Conservation (phyloP, 352 stramenopile species). For the Phytophthora quininea region DNA sequence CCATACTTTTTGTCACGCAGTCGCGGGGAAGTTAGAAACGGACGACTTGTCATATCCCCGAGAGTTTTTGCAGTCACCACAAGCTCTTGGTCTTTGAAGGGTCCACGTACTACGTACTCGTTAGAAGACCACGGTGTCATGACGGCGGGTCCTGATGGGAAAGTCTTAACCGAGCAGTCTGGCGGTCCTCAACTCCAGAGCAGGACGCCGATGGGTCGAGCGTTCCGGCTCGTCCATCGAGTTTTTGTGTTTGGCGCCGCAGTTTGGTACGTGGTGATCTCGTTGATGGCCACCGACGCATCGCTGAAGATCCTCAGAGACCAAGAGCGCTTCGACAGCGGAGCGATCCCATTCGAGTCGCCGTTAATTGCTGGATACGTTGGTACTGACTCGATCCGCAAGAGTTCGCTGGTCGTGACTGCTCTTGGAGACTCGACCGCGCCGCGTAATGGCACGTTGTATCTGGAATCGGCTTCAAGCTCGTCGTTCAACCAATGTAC, state of each 20-base stretch:
- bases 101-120: neutral
- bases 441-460: constrained; percentile 40
- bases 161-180: constrained; percentile 19
- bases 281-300: constrained; percentile 28
- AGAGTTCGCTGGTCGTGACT: constrained; percentile 37
- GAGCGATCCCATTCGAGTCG: constrained; percentile 5
- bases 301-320: constrained; percentile 33
- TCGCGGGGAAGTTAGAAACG: neutral
- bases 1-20: neutral
- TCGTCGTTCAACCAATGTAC: constrained; percentile 27
- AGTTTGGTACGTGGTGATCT: constrained; percentile 39
- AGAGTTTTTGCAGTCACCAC: neutral
- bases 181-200: constrained; percentile 10
- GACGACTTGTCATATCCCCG: neutral
- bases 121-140: neutral
- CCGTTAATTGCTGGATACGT: constrained; percentile 37
- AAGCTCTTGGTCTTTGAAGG: neutral
- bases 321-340: constrained; percentile 18
- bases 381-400: constrained; percentile 32
- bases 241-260: constrained; percentile 30
- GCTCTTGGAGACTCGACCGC: constrained; percentile 34
- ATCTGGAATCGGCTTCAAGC: constrained; percentile 28
- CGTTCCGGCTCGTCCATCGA: constrained; percentile 21
- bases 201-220: constrained; percentile 23
- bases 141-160: constrained; percentile 22